Percentiles rank a stretch among this genome's conserved stretches.
phyloP scores from a whole-genome alignment of 805 yeast genomes.

The Candida schatavii region DNA sequence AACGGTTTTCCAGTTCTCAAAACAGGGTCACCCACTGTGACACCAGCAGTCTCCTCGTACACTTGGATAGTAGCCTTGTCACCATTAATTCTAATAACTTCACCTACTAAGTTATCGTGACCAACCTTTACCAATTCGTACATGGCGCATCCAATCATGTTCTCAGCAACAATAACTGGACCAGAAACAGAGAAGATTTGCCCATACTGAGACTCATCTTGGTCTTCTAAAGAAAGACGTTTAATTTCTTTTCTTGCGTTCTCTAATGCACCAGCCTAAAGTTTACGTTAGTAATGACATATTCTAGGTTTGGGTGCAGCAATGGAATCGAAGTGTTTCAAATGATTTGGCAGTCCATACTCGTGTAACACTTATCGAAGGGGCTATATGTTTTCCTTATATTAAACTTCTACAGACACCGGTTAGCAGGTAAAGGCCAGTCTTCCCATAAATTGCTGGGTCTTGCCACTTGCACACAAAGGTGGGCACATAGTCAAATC shows the following conservation, averaged over 20 bases:
- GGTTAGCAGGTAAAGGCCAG: too few relatives aligned
- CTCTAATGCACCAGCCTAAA: constrained; percentile 96
- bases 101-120: constrained; percentile 95
- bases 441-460: too few relatives aligned
- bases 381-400: too few relatives aligned
- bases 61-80: constrained; percentile 99
- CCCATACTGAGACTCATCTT: constrained; percentile 78
- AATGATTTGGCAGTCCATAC: background rate
- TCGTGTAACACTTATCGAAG: background rate
- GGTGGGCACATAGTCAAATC: too few relatives aligned
- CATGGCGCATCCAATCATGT: constrained; percentile 99
- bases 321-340: too few relatives aligned
- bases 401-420: too few relatives aligned
- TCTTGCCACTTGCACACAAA: too few relatives aligned
- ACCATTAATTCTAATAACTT: constrained; percentile 93
- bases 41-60: constrained; percentile 99
- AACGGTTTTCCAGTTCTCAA: constrained; percentile 98
- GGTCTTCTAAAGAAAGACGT: constrained; percentile 73
- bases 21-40: constrained; percentile 98
- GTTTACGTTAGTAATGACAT: constrained; percentile 11
- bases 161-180: constrained; percentile 96
- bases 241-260: constrained; percentile 93
- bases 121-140: constrained; percentile 98
- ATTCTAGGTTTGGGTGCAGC: too few relatives aligned
- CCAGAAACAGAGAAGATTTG: constrained; percentile 94